phyloP scores from a whole-genome alignment of 805 yeast genomes.

The Wickerhamomyces xylosicus region DNA sequence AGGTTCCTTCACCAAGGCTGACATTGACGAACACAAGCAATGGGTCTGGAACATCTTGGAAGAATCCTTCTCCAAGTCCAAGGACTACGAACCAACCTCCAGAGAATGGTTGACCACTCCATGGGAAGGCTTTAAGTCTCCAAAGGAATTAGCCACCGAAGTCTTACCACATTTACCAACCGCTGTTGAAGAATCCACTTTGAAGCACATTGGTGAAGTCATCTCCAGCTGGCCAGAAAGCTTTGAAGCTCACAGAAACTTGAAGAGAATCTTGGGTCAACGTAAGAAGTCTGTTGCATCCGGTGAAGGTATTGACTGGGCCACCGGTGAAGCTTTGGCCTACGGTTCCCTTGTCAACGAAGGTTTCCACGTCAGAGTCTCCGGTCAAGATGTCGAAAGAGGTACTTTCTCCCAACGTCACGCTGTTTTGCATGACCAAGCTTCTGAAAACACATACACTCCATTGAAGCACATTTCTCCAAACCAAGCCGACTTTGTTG shows the following conservation, averaged over 20 bases:
- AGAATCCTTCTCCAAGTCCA: conserved; percentile 79
- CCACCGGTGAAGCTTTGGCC: conserved; percentile 98
- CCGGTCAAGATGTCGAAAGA: conserved; percentile 99
- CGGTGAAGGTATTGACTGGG: conserved; percentile 97
- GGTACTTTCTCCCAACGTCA: conserved; percentile 99
- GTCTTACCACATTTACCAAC: conserved; percentile 95
- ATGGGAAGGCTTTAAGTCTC: conserved; percentile 98
- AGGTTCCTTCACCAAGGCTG: conserved; percentile 82
- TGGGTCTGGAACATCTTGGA: conserved; percentile 97
- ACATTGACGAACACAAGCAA: conserved; percentile 89
- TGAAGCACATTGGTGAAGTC: conserved; percentile 69
- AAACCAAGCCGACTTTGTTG: conserved; percentile 77
- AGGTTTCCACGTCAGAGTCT: conserved; percentile 93
- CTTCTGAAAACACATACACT: conserved; percentile 69
- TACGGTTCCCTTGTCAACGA: conserved; percentile 86
- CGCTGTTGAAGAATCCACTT: conserved; percentile 59
- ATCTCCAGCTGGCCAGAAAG: conserved; percentile 79
- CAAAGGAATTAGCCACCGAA: conserved; percentile 93
- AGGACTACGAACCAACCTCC: conserved; percentile 81
- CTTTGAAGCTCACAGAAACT: conserved; percentile 87
- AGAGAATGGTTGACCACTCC: conserved; percentile 98
- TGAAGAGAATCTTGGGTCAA: conserved; percentile 84
- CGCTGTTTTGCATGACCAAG: conserved; percentile 94
- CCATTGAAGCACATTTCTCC: conserved; percentile 77
- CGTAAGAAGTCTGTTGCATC: conserved; percentile 82